These are phyloP conservation scores for Colletotrichum echinochloae DNA, from an alignment of 2,329 filamentous ascomycete genomes.

Conservation along the genomic window DNA sequence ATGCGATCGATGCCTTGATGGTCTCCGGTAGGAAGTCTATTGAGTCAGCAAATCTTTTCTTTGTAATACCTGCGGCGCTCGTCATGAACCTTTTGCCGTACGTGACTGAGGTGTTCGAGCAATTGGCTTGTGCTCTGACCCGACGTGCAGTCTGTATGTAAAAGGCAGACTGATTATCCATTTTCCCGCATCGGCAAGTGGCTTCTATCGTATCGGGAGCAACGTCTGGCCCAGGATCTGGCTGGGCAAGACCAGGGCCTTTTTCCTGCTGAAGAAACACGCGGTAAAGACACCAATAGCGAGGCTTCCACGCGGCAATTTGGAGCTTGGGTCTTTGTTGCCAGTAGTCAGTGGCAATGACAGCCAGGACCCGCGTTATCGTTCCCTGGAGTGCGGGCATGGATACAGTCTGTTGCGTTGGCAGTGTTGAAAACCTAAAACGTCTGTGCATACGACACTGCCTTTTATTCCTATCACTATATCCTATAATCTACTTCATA, in stretches of 20 bases:
- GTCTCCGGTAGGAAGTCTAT: too few relatives aligned
- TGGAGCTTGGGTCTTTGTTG: slow-evolving; percentile 1
- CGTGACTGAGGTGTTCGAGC: background rate
- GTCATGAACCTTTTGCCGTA: background rate
- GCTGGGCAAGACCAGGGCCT: background rate
- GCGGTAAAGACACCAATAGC: background rate
- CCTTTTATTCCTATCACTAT: too few relatives aligned
- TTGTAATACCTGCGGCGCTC: background rate
- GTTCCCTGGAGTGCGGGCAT: too few relatives aligned
- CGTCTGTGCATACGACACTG: too few relatives aligned
- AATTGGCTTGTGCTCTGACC: background rate
- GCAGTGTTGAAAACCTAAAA: too few relatives aligned
- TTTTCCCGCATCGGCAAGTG: background rate
- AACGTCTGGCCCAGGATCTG: background rate
- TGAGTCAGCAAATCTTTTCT: background rate
- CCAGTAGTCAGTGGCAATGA: background rate
- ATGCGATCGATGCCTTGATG: background rate
- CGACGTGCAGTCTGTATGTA: background rate
- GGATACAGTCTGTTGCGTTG: too few relatives aligned
- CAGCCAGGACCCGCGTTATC: background rate
- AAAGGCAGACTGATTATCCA: background rate
- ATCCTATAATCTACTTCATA: too few relatives aligned
- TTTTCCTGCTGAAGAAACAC: background rate
- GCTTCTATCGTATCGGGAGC: background rate
- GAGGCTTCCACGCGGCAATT: slow-evolving; percentile 3